Percentiles rank a stretch among this genome's conserved stretches.
These are phyloP conservation scores for Chytriomyces confervae DNA, from an alignment of 192 early-diverging fungal species.

Conservation along the genomic window DNA sequence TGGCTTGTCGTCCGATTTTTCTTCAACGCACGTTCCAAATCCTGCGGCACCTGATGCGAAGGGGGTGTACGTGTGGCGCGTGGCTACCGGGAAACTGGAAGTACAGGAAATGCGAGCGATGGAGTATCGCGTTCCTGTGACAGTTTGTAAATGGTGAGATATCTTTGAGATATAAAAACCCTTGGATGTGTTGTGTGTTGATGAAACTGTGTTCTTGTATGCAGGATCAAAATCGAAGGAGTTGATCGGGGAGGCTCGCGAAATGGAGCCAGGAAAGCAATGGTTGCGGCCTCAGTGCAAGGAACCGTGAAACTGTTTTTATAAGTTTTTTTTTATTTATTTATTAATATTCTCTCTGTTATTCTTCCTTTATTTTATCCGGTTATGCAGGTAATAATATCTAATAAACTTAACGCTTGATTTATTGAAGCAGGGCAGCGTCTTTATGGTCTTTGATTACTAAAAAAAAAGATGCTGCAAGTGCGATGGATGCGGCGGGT, in stretches of 20 bases:
- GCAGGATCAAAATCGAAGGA: neutral
- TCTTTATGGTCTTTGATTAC: too few species aligned
- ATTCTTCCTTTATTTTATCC: too few species aligned
- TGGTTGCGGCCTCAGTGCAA: constrained; percentile 15
- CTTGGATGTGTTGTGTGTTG: neutral
- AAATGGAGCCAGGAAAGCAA: constrained; percentile 11
- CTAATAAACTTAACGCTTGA: too few species aligned
- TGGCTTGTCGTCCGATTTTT: neutral
- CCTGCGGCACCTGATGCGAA: constrained; percentile 24
- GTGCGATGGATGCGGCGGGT: too few species aligned
- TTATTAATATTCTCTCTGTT: too few species aligned
- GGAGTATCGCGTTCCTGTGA: constrained; percentile 45
- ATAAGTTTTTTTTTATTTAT: neutral
- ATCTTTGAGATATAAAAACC: neutral
- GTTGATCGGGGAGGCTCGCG: neutral
- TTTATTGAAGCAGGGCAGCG: too few species aligned
- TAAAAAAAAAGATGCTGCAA: too few species aligned
- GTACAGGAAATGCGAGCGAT: constrained; percentile 51
- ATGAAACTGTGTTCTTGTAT: neutral
- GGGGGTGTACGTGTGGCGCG: constrained; percentile 58
- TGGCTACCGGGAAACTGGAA: constrained; percentile 59
- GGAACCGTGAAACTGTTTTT: constrained; percentile 17
- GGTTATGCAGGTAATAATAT: too few species aligned
- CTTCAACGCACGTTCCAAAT: neutral
- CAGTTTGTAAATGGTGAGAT: constrained; percentile 50